Base-by-base conservation (phyloP, 768 basidiomycete genomes). In the Mycena epipterygia region DNA sequence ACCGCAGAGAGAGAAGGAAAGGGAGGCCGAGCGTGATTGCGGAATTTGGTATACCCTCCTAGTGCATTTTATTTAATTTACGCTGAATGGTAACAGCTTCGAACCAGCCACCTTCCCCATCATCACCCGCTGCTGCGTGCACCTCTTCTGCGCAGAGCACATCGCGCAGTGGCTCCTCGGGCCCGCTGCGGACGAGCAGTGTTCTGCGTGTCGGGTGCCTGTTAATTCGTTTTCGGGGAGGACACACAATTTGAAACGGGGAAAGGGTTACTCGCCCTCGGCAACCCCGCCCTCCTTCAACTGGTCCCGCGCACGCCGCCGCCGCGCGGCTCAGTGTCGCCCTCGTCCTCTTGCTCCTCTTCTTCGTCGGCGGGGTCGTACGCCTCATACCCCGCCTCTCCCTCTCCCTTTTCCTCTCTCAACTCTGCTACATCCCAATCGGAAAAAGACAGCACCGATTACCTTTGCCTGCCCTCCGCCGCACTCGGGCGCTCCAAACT, bases 61-160 rank as follows among this genome's bases (percentile, higher is more conserved):
- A n/a, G n/a, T n/a, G n/a, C 29, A 3, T 30, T 27, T 6, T 19
- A 37, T 19, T 12, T n/a, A n/a, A n/a, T n/a, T n/a, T n/a, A n/a
- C n/a, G n/a, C 21, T 30, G 30, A 17, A 27, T 13, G n/a, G n/a
- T n/a, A n/a, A n/a, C 53, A 68, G 67, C 59, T 68, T 68, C 67
- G 67, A 68, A 35, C 65, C n/a, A 25, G 66, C 66, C 44, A 23
- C 21, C 23, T 46, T n/a, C 23, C 67, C 67, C 4, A 51, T 68
- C 27, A 58, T 58, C 48, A 68, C 67, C 5, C 52, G 5, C 1
- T 68, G 60, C 53, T 68, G 67, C 60, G 33, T 8, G 27, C 59
- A 62, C 41, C 21, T 68, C 30, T 48, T 68, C 60, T 68, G 67
- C 44, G 60, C 59, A 16, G 67, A 68, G 53, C 67, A 68, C 52